Evolutionary conservation across 805 yeast genomes (phyloP).

Genomic region (Schwanniomyces sp.): DNA sequence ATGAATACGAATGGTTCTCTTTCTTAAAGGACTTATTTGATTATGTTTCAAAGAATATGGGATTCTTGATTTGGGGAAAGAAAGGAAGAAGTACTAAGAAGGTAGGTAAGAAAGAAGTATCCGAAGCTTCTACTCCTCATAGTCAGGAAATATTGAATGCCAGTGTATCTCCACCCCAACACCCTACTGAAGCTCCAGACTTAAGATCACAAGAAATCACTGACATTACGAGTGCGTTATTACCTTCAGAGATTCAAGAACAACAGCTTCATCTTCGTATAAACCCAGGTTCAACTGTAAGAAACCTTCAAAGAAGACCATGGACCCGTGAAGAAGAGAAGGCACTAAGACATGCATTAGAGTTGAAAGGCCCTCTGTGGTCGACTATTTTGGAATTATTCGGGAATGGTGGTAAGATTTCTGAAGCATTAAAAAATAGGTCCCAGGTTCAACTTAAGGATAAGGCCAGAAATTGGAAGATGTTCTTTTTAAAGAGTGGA

Average conservation of each 20-base stretch:
- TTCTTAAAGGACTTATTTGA: conserved; percentile 79
- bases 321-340: conserved; percentile 92
- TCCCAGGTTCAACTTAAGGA: conserved; percentile 92
- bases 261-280: conserved; percentile 42
- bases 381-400: conserved; percentile 83
- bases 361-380: conserved; percentile 91
- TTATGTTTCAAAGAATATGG: conserved; percentile 73
- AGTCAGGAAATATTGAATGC: conserved; percentile 18
- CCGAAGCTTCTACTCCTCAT: conserved; percentile 15
- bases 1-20: conserved; percentile 81
- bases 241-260: conserved; percentile 45
- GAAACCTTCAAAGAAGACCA: conserved; percentile 50
- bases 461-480: conserved; percentile 94
- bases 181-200: conserved; percentile 3
- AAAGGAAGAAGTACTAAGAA: conserved; percentile 25
- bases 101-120: conserved; percentile 4
- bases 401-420: conserved; percentile 89
- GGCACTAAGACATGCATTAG: conserved; percentile 78
- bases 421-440: conserved; percentile 82
- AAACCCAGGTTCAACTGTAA: conserved; percentile 26
- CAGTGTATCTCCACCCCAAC: background rate
- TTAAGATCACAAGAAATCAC: conserved; percentile 18
- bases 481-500: conserved; percentile 75
- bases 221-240: conserved; percentile 30
- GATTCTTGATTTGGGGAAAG: conserved; percentile 70